Evolutionary conservation across 345 rosid species (phyloP).

Genomic region (Syzygium aqueum): DNA sequence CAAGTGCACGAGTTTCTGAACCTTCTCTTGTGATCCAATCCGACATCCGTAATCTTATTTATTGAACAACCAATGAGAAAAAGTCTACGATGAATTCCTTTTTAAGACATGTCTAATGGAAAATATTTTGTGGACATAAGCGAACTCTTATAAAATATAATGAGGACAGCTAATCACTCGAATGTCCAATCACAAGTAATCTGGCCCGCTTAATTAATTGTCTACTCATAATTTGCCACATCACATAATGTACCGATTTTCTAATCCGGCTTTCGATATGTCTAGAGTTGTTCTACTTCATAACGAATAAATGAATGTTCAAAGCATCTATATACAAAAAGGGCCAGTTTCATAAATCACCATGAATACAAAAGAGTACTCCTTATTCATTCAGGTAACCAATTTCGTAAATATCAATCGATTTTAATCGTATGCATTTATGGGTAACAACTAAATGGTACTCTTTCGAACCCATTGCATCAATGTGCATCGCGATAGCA

Average conservation of each 20-base stretch:
- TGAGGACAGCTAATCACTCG: neutral
- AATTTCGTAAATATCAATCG: neutral
- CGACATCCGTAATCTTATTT: neutral
- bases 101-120: neutral
- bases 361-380: neutral
- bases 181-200: neutral
- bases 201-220: neutral
- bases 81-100: neutral
- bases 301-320: neutral
- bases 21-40: neutral
- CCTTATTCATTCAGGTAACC: neutral
- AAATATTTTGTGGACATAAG: neutral
- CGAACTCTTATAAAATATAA: neutral
- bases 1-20: neutral
- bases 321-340: neutral
- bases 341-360: neutral
- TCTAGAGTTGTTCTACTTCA: neutral
- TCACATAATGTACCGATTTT: neutral
- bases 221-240: neutral
- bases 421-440: neutral
- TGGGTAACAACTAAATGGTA: neutral
- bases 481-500: neutral
- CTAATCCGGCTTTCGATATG: neutral
- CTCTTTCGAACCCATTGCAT: neutral
- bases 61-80: neutral